A percentile compares a stretch with the other conserved stretches of the same genome.
These are phyloP conservation scores for Mycena chlorophos DNA, from an alignment of 768 basidiomycete genomes.

Conservation along the genomic window DNA sequence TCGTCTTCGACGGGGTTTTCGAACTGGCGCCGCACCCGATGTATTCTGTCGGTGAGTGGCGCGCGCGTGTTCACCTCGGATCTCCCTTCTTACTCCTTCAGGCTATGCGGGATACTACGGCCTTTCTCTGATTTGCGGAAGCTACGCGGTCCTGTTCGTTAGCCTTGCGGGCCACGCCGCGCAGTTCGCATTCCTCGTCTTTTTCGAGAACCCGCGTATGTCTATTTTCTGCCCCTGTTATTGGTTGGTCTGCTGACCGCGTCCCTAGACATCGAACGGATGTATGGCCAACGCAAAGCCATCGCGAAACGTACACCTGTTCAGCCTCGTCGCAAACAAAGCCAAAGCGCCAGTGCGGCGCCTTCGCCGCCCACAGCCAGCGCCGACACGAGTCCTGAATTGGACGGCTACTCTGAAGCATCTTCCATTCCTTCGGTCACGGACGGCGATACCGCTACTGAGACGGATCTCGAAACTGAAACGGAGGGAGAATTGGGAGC, in stretches of 20 bases:
- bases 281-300: slow-evolving; percentile 89
- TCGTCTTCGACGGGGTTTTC: slow-evolving; percentile 98
- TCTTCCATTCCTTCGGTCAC: slow-evolving; percentile 62
- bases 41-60: slow-evolving; percentile 76
- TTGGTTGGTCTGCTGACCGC: slow-evolving; percentile 4
- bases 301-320: slow-evolving; percentile 83
- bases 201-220: slow-evolving; percentile 97
- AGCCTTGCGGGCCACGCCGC: slow-evolving; percentile 93
- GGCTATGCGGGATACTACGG: slow-evolving; percentile 99
- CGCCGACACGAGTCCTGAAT: slow-evolving; percentile 24
- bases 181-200: slow-evolving; percentile 93
- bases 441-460: slow-evolving; percentile 73
- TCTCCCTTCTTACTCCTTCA: slow-evolving; percentile 27
- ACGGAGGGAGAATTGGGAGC: slow-evolving; percentile 40
- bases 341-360: slow-evolving; percentile 20
- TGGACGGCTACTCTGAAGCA: slow-evolving; percentile 30
- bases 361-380: slow-evolving; percentile 16
- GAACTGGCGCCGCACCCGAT: slow-evolving; percentile 92
- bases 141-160: slow-evolving; percentile 88
- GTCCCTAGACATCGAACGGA: slow-evolving; percentile 80
- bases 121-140: slow-evolving; percentile 85
- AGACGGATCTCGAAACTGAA: slow-evolving; percentile 68
- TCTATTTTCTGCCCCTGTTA: slow-evolving; percentile 14
- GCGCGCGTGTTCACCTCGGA: not conserved
- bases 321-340: slow-evolving; percentile 24